Base-by-base conservation (phyloP, 2,329 filamentous ascomycete species). In the Fusarium longipes region DNA sequence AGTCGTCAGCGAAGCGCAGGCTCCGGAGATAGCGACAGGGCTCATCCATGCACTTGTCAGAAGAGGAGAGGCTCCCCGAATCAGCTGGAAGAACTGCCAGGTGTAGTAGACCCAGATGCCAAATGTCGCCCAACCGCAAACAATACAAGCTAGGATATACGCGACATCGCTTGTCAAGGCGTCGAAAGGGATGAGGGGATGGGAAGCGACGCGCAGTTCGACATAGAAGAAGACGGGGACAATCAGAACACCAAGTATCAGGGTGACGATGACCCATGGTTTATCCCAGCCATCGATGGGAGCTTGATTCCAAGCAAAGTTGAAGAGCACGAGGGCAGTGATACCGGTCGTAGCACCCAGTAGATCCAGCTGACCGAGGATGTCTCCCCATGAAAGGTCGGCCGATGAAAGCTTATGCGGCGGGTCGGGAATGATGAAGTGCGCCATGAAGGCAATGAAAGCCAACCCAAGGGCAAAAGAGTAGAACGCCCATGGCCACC, bases 271-370 rank as follows among this genome's bases (percentile, higher is more conserved):
- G n/a, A 88, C 80, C 55, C 87, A 87, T 0, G 86, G 79, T 8
- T 81, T 79, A 2, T 77, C 67, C 89, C 89, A 91, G 3, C 87
- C 87, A 3, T 82, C 84, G 0, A 86, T 79, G 0, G 86, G 83
- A 0, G 86, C 88, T 71, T 91, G 87, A 59, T 89, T 91, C 86
- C 87, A 90, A 1, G 88, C 86, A 68, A 91, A 86, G 73, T 90
- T 90, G 76, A 91, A 82, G 18, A 91, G 78, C 0, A 89, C 80
- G 24, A 91, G 77, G 0, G 83, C 83, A 0, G 80, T 78, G 18
- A 90, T 80, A 2, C 88, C 88, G 1, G 77, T 70, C 1, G 77
- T 30, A 0, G 78, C 78, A 1, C 81, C 82, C 0, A 75, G 75
- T 9, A 82, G 57, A 36, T 84, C 82, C 6, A 83, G 73, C 12